Evolutionary conservation across 805 yeast species (phyloP), one percentile per base, ranked within the genome.

Genomic region (Lachancea thermotolerans): DNA sequence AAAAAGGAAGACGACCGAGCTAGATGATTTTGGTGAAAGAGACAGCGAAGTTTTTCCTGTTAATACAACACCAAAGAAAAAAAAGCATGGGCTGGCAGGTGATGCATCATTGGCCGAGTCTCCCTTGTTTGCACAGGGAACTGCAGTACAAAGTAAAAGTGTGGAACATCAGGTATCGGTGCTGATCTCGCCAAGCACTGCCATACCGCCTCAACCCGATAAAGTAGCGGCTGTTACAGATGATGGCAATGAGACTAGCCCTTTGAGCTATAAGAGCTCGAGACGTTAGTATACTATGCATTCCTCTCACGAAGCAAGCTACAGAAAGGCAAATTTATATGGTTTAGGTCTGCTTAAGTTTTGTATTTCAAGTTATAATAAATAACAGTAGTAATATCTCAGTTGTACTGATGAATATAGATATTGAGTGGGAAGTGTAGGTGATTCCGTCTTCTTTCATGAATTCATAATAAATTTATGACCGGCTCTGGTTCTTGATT

Each of bases 1-100:
- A 10, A 60, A 60, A 41, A 51, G 64, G 39, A 59, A 53, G 31
- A 54, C 62, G 0, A 56, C 56, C 5, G 66, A 62, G 30, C 25
- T 60, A 10, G 66, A 62, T 48, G 57, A 57, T 47, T 57, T 48
- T 35, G 56, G 54, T 10, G 58, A 60, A 39, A 47, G 47, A 12
- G 53, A 36, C 11, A 28, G 14, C 16, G 45, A 31, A 6, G 30
- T 11, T 4, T 4, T 18, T n/a, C 15, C 38, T 25, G 35, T 16
- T 5, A 41, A n/a, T 25, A 37, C 45, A 9, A 37, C 41, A 12
- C 48, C 39, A 9, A 40, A 40, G 21, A 45, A 41, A 36, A 39
- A 36, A 32, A 17, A 21, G 35, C 33, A 15, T 12, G 21, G 33
- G 3, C 11, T 31, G 14, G 33, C 39, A n/a, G 21, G 34, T 9